phyloP scores from a whole-genome alignment of 176 grass and related monocot genomes.

The Tillandsia fasciculata region DNA sequence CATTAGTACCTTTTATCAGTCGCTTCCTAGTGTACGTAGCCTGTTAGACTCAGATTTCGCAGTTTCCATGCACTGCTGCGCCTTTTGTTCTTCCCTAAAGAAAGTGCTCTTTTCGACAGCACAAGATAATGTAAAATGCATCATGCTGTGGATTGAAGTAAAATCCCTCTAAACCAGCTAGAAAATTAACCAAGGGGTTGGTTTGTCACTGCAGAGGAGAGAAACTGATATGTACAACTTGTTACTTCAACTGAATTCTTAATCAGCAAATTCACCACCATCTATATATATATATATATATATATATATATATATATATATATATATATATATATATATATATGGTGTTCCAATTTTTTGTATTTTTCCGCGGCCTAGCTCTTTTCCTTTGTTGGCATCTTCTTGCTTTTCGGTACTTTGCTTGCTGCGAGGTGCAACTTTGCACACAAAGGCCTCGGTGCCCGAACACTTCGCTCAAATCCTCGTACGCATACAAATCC shows the following conservation, averaged over 20 bases:
- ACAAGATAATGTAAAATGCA: too few relatives aligned
- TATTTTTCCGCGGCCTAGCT: neutral
- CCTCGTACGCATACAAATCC: slow-evolving; percentile 89
- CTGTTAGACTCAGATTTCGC: too few relatives aligned
- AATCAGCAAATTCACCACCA: neutral
- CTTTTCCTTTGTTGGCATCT: slow-evolving; percentile 6
- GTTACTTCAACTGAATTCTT: neutral
- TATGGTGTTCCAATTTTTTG: neutral
- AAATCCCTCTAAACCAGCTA: neutral
- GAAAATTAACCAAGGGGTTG: neutral
- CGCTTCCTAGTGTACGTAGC: too few relatives aligned
- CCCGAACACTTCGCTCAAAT: slow-evolving; percentile 56
- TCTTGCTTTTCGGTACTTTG: slow-evolving; percentile 32
- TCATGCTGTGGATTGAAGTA: neutral
- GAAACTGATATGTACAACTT: neutral
- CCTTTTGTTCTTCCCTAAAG: too few relatives aligned
- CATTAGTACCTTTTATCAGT: too few relatives aligned
- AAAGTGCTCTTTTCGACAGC: too few relatives aligned
- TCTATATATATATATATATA: too few relatives aligned
- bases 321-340: too few relatives aligned
- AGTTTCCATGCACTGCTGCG: too few relatives aligned
- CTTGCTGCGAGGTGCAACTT: slow-evolving; percentile 64
- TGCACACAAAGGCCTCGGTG: slow-evolving; percentile 68
- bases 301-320: too few relatives aligned
- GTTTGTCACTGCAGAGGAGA: neutral